Evolutionary conservation across 2,329 filamentous ascomycete genomes (phyloP), one percentile per base, ranked within the genome.

Genomic region (Alternaria arborescens): DNA sequence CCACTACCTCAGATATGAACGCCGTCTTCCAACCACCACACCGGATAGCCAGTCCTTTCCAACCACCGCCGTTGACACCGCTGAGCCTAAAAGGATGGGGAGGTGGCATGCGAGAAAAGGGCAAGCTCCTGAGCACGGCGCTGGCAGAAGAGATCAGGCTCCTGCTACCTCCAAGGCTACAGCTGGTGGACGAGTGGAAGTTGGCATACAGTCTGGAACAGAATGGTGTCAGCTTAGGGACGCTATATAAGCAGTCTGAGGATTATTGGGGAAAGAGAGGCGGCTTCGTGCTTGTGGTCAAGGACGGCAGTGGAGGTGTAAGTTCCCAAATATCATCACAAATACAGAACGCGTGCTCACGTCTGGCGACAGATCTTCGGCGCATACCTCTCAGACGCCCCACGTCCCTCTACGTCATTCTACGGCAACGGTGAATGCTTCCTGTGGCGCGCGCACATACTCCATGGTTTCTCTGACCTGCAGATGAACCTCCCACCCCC

Each of bases 401-500:
- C 94, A 11, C 91, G 91, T 69, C 92, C 93, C 0, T 84, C 88
- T 1, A 81, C 92, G 3, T 91, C 94, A 65, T 99, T 97, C 83
- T 99, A 92, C 78, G 95, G 95, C 72, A 97, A 93, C 12, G 95
- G 95, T 71, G 95, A 99, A 79, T 98, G 94, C 80, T 99, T 96
- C 78, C 87, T 96, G 65, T 96, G 92, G 92, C 88, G 91, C 48
- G 90, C 91, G 1, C 88, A 88, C 44, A 80, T 90, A 4, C 82
- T 94, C 34, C 83, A 88, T 2, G 80, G 87, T 0, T 72, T 82
- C 8, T 79, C 80, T 16, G 71, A 81, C 36, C 74, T 86, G 8
- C 77, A 55, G 28, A 46, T 83, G 4, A 82, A 82, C 11, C 83
- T 93, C 0, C 91, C 91, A 1, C 91, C 89, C 0, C 91, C 90